Evolutionary conservation across 129 eudicot species (phyloP), one percentile per base, ranked within the genome.

Genomic region (Helichrysum umbraculigerum): DNA sequence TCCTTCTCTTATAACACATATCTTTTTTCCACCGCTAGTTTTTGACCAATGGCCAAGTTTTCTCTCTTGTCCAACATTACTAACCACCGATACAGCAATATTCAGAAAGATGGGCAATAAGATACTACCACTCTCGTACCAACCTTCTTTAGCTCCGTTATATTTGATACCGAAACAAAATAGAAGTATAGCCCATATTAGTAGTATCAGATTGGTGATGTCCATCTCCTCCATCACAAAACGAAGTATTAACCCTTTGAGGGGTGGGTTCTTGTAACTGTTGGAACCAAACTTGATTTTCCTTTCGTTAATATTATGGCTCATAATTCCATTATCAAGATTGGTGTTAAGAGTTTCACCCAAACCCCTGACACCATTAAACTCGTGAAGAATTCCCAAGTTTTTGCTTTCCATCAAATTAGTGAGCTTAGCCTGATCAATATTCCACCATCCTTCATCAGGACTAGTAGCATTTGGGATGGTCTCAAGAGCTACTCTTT

Each of bases 41-140:
- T 85, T 90, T 9, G 96, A 93, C 61, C 90, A 86, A 71, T 78
- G 78, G 12, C 85, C 88, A 47, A 93, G 86, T 76, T 90, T 92
- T 78, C 88, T 62, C 47, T 85, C 91, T 74, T 93, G 98, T 67
- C 93, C 67, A 79, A 85, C 86, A 80, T 90, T 90, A 63, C 96
- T 88, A 33, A 72, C 82, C 2, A 92, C 92, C 4, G 94, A 86
- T 0, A 86, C 95, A 6, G 71, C 74, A 6, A 93, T 76, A 29
- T 85, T 93, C 6, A 93, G 63, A 66, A 90, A 82, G 47, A 93
- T 94, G 2, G 96, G 92, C 52, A 88, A 76, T 14, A 90, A 81
- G 69, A 93, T 88, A 67, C 96, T 90, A 7, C 94, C 96, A 2
- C 98, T 96, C 37, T 93, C 96, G 6, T 85, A 90, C 94, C 96